Percentiles rank a stretch among this genome's conserved stretches.
Conservation (phyloP, 2,329 filamentous ascomycete genomes). For the Fusarium odoratissimum region DNA sequence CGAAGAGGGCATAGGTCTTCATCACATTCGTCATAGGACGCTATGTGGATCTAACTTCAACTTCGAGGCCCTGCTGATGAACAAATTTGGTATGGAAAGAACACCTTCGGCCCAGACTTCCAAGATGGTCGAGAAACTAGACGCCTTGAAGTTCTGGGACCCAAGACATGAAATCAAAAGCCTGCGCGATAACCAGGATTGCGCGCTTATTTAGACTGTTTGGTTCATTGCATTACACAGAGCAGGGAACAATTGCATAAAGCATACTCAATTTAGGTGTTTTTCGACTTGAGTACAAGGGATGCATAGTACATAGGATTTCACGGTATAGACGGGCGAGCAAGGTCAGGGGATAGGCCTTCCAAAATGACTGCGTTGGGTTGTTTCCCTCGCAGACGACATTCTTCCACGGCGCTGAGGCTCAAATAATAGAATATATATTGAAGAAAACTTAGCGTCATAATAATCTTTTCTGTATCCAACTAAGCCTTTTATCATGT, state of each 20-base stretch:
- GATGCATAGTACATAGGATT: neutral
- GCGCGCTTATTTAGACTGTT: slow-evolving; percentile 7
- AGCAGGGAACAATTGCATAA: slow-evolving; percentile 6
- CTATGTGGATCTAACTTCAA: neutral
- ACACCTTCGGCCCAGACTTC: neutral
- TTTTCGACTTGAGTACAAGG: neutral
- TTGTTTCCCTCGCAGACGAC: neutral
- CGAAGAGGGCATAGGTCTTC: slow-evolving; percentile 38
- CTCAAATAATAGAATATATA: slow-evolving; percentile 8
- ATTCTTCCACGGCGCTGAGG: neutral
- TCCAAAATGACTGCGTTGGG: neutral
- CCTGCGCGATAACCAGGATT: neutral
- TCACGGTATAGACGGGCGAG: slow-evolving; percentile 8
- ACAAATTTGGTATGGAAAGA: neutral
- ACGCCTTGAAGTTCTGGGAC: neutral
- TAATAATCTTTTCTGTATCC: neutral
- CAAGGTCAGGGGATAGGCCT: neutral
- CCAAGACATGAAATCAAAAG: neutral
- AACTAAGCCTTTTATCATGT: neutral
- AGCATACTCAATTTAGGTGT: slow-evolving; percentile 8
- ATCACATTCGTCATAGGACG: slow-evolving; percentile 24
- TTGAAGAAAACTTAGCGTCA: neutral
- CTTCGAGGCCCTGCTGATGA: neutral
- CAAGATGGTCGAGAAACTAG: neutral
- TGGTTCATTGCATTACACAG: slow-evolving; percentile 13